Base-by-base conservation (phyloP, 192 early-diverging fungal species). In the Linnemannia zychae region DNA sequence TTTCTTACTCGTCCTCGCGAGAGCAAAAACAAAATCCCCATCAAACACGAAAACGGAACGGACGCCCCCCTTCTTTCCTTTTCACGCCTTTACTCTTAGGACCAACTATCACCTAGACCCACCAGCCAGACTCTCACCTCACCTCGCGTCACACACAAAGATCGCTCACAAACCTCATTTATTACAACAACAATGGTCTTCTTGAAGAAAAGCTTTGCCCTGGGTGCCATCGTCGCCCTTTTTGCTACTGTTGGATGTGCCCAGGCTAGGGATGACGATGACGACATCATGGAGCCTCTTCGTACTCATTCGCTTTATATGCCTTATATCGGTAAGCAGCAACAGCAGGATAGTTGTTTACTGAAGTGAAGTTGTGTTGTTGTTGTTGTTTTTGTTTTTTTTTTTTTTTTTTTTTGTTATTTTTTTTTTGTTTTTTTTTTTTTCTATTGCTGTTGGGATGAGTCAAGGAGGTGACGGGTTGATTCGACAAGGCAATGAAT, bases 241-340 rank as follows among this genome's bases (percentile, higher is more conserved):
- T 53, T 83, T 13, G 73, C 71, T 5, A 17, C 72, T 57, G 68
- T 71, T 33, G 24, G 46, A 12, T 33, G n/a, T 7, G 70, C 37
- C 20, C 47, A 69, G 33, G 82, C 72, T 31, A 24, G 24, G 7
- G 13, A 40, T 20, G 71, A 82, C 20, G 63, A 73, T 24, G 77
- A 69, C 31, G 76, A 77, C 3, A 66, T 67, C 22, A 24, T 74
- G 16, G 72, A 87, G 53, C 75, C 76, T 16, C 78, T 92, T n/a
- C 80, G 88, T 33, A 88, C 90, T 1, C 88, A 90, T 66, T 91
- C 90, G 63, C 72, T 92, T 46, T 83, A 84, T 67, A 82, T 87
- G 87, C 92, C 92, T 37, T 92, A 91, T 76, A 92, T 92, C 74
- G 91, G 91, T 92, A 80, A 80, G 87, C 46, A 34, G 47, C n/a